phyloP scores from a whole-genome alignment of 306 rosid genomes.

The Canavalia gladiata region DNA sequence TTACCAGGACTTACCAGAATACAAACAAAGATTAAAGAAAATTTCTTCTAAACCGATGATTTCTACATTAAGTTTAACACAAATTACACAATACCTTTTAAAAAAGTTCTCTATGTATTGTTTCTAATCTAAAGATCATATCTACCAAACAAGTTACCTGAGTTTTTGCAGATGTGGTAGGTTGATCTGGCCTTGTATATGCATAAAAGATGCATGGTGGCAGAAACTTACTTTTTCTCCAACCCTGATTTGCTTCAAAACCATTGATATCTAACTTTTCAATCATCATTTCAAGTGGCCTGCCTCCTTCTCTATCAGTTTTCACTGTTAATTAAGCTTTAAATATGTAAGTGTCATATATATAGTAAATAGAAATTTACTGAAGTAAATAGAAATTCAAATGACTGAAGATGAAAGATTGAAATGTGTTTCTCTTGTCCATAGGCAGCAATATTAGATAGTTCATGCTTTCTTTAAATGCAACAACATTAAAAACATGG shows the following conservation, averaged over 20 bases:
- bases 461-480: too few species aligned
- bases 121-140: not conserved
- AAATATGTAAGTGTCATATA: constrained; percentile 25
- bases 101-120: not conserved
- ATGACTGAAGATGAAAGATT: too few species aligned
- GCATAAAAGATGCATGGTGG: constrained; percentile 79
- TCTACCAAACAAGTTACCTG: constrained; percentile 54
- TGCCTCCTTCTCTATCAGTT: constrained; percentile 96
- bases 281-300: constrained; percentile 61
- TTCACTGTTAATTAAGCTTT: constrained; percentile 57
- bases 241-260: constrained; percentile 63
- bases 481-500: too few species aligned
- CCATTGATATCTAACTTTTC: constrained; percentile 64
- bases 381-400: not conserved
- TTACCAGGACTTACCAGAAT: constrained; percentile 92
- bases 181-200: constrained; percentile 53
- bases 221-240: constrained; percentile 62
- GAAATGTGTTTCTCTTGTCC: too few species aligned
- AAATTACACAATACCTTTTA: constrained; percentile 9
- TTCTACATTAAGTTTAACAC: constrained; percentile 49
- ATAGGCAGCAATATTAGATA: too few species aligned
- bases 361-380: not conserved
- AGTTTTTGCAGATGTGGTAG: constrained; percentile 58
- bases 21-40: constrained; percentile 69
- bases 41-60: constrained; percentile 51